Percentiles rank a stretch among this genome's conserved stretches.
These are phyloP conservation scores for Saccharomycopsis babjevae DNA, from an alignment of 805 yeast genomes.

Conservation along the genomic window DNA sequence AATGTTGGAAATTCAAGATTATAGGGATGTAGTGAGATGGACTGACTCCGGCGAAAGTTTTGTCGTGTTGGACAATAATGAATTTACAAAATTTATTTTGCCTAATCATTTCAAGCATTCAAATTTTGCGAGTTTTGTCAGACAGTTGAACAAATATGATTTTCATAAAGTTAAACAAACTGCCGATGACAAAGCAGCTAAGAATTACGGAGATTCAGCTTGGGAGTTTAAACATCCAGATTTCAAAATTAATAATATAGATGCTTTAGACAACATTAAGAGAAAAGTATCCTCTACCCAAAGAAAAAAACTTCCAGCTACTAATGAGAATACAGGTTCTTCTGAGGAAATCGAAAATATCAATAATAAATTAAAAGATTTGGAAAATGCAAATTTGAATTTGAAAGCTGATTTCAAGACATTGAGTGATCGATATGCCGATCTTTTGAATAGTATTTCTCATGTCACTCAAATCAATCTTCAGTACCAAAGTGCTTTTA, in stretches of 20 bases:
- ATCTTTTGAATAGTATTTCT: neutral
- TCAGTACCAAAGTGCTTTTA: slow-evolving; percentile 41
- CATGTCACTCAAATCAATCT: neutral
- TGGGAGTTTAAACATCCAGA: slow-evolving; percentile 96
- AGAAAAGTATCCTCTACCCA: slow-evolving; percentile 57
- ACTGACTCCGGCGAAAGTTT: slow-evolving; percentile 76
- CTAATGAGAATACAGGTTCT: neutral
- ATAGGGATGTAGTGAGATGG: slow-evolving; percentile 75
- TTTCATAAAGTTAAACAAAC: slow-evolving; percentile 87
- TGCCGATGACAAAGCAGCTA: slow-evolving; percentile 41
- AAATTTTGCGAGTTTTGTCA: slow-evolving; percentile 88
- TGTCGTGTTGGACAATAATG: slow-evolving; percentile 82
- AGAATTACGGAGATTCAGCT: slow-evolving; percentile 61
- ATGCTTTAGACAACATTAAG: slow-evolving; percentile 78
- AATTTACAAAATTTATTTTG: slow-evolving; percentile 76
- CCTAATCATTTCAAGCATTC: slow-evolving; percentile 93
- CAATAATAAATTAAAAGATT: slow-evolving; percentile 51
- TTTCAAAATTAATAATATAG: slow-evolving; percentile 64
- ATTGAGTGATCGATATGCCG: slow-evolving; percentile 34
- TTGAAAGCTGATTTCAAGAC: slow-evolving; percentile 33
- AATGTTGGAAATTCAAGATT: slow-evolving; percentile 78
- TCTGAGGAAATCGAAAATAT: neutral
- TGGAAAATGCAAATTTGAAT: slow-evolving; percentile 26
- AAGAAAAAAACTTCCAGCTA: slow-evolving; percentile 29
- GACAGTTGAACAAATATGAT: slow-evolving; percentile 93